Base-by-base conservation (phyloP, 177 flowering plant species). In the Vitis hybrid region DNA sequence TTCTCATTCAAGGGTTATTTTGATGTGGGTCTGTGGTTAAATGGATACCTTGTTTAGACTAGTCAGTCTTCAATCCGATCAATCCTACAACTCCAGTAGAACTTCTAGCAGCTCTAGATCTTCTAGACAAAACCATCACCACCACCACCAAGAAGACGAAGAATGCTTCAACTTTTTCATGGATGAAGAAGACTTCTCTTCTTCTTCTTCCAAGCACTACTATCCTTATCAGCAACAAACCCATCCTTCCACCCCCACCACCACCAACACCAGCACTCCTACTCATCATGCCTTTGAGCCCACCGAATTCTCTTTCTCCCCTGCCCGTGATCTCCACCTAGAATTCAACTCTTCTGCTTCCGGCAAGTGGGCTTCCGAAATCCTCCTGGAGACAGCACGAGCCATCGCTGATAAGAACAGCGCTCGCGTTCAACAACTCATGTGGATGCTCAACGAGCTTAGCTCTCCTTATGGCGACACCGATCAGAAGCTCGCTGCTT, bases 101-200 rank as follows among this genome's bases (percentile, higher is more conserved):
- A 80, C 88, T 21, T 85, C 89, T 3, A 85, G 83, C 79, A 88
- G 85, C 77, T 87, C 92, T 51, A 80, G 86, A 87, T 90, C 95
- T 49, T 87, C 89, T 1, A 75, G 66, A 70, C 89, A 85, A 68
- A 65, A 56, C 68, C 70, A 72, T 3, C 70, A 63, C 56, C 69
- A 73, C 59, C 76, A 76, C 1, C 78, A 60, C 15, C 80, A 82
- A 68, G 86, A 85, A 60, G 84, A 68, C 51, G 81, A 85, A 87
- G 97, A 93, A 90, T 91, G 99, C 97, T 85, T 87, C 90, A 89
- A 91, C 84, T 72, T 86, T 87, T 91, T 86, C 99, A 93, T 95
- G 99, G 99, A 93, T 86, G 97, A 93, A 72, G 98, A 95, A 65
- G 94, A 91, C 78, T 84, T 88, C 85, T 90, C 96, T 69, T 93